These are phyloP conservation scores for Tagetes erecta DNA, from an alignment of 129 eudicot species.

Conservation along the genomic window DNA sequence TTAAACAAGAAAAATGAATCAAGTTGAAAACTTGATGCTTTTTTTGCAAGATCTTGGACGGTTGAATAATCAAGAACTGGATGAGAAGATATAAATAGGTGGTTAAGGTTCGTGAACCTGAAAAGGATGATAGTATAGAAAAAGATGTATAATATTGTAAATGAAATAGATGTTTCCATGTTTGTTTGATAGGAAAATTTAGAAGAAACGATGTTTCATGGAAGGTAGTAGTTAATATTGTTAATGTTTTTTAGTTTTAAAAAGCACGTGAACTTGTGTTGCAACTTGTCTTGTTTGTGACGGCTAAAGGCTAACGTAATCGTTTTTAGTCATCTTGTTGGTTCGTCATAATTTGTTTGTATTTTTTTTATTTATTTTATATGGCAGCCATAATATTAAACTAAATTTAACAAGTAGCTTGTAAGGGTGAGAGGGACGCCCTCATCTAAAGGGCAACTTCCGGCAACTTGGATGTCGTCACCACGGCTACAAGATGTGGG, in stretches of 20 bases:
- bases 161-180: slow-evolving; percentile 24
- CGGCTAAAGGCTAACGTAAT: slow-evolving; percentile 43
- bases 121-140: neutral
- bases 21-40: neutral
- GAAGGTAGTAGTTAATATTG: neutral
- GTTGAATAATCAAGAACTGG: slow-evolving; percentile 17
- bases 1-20: neutral
- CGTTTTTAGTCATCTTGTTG: slow-evolving; percentile 26
- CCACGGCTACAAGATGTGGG: too few relatives aligned
- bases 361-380: too few relatives aligned
- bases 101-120: slow-evolving; percentile 40
- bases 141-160: neutral
- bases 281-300: slow-evolving; percentile 21
- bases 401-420: too few relatives aligned
- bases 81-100: slow-evolving; percentile 33
- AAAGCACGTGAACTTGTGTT: neutral
- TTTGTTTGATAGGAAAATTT: slow-evolving; percentile 1
- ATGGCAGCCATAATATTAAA: too few relatives aligned
- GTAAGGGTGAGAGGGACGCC: too few relatives aligned
- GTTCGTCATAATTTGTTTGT: neutral
- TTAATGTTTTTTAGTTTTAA: too few relatives aligned
- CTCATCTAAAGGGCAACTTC: too few relatives aligned
- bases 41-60: neutral
- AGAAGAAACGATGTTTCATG: neutral
- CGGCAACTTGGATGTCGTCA: too few relatives aligned